Evolutionary conservation across 495 filamentous ascomycete genomes (phyloP).

Genomic region (Trichoderma virens): DNA sequence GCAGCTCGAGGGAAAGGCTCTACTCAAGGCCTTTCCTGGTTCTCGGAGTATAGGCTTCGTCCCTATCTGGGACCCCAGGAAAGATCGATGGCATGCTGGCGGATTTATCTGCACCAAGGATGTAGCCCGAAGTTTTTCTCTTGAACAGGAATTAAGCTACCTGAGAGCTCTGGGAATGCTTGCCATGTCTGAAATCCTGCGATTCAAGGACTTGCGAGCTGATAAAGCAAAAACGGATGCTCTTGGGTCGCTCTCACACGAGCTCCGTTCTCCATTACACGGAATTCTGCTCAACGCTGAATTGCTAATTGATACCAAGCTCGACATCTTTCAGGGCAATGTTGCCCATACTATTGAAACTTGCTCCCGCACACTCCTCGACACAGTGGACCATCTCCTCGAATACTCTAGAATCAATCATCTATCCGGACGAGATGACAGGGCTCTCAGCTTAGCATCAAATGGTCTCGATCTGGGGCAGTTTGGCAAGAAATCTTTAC

Average conservation of each 20-base stretch:
- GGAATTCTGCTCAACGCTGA: slow-evolving; percentile 68
- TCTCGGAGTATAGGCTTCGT: slow-evolving; percentile 49
- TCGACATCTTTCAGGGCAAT: slow-evolving; percentile 48
- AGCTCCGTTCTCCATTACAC: slow-evolving; percentile 69
- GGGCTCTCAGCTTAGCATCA: neutral
- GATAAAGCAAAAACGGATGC: slow-evolving; percentile 57
- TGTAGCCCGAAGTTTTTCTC: slow-evolving; percentile 35
- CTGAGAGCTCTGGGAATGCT: slow-evolving; percentile 50
- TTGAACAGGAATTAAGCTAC: slow-evolving; percentile 35
- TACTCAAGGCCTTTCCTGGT: slow-evolving; percentile 32
- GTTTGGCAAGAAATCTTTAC: slow-evolving; percentile 20
- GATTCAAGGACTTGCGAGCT: slow-evolving; percentile 35
- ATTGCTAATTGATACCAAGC: slow-evolving; percentile 50
- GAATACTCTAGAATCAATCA: slow-evolving; percentile 29
- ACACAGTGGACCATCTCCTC: slow-evolving; percentile 67
- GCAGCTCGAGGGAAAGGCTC: slow-evolving; percentile 12
- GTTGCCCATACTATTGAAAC: slow-evolving; percentile 66
- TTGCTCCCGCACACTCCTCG: slow-evolving; percentile 67
- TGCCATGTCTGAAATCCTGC: slow-evolving; percentile 52
- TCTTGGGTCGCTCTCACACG: slow-evolving; percentile 67
- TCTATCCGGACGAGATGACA: slow-evolving; percentile 10
- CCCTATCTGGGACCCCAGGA: slow-evolving; percentile 63
- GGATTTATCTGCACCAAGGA: slow-evolving; percentile 56
- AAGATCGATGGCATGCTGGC: slow-evolving; percentile 61
- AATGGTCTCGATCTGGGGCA: neutral